Conservation (phyloP, 2,329 filamentous ascomycete genomes). For the Trichoderma aggressivum region DNA sequence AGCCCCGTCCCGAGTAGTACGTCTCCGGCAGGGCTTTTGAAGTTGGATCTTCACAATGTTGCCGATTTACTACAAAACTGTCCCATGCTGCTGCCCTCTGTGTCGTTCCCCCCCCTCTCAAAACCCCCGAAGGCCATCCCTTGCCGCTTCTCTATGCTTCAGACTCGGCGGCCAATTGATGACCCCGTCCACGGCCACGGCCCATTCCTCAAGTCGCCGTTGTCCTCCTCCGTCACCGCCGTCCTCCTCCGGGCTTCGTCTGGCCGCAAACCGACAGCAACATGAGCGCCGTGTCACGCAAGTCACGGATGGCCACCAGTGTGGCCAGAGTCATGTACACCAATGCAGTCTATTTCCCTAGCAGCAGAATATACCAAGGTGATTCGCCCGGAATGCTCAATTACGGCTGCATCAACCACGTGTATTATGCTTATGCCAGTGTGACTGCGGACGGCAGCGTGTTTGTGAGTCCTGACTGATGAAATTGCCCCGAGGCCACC, state of each 20-base stretch:
- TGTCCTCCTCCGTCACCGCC: background rate
- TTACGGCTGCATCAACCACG: slow-evolving; percentile 72
- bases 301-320: slow-evolving; percentile 45
- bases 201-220: slow-evolving; percentile 3
- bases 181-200: slow-evolving; percentile 7
- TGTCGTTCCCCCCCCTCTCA: background rate
- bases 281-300: slow-evolving; percentile 45
- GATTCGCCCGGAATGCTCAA: slow-evolving; percentile 72
- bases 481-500: background rate
- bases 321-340: slow-evolving; percentile 52
- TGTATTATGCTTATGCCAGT: slow-evolving; percentile 80
- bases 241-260: background rate
- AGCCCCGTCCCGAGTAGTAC: slow-evolving; percentile 13
- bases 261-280: background rate
- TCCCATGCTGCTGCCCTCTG: slow-evolving; percentile 11
- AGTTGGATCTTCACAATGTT: slow-evolving; percentile 19
- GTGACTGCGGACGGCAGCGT: slow-evolving; percentile 69
- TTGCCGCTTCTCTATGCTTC: slow-evolving; percentile 8
- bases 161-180: slow-evolving; percentile 2
- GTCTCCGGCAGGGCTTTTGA: slow-evolving; percentile 16
- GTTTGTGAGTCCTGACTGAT: slow-evolving; percentile 55
- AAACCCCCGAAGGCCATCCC: background rate
- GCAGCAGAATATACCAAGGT: slow-evolving; percentile 68
- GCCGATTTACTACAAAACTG: slow-evolving; percentile 18
- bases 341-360: slow-evolving; percentile 85